Percentiles rank a stretch among this genome's conserved stretches.
phyloP scores from a whole-genome alignment of 768 basidiomycete genomes.

The Scleroderma bovista region DNA sequence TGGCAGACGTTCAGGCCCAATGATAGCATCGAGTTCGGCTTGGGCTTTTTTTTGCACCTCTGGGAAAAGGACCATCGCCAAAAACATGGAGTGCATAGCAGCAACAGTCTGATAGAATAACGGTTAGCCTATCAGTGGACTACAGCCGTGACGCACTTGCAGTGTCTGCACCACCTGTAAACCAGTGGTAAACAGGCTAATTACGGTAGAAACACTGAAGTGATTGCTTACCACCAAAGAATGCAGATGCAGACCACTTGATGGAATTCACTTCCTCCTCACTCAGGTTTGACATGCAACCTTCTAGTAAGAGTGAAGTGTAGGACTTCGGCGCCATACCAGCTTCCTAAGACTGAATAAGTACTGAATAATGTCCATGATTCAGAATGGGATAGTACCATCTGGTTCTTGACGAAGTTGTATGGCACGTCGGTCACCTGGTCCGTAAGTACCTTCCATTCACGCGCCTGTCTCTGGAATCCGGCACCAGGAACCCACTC shows the following conservation, averaged over 20 bases:
- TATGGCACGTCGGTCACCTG: conserved; percentile 7
- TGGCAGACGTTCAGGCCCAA: conserved; percentile 6
- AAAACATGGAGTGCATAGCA: conserved; percentile 3
- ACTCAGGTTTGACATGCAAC: conserved; percentile 32
- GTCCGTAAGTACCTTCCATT: conserved; percentile 28
- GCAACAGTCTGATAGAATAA: conserved; percentile 6
- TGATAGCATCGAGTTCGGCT: conserved; percentile 9
- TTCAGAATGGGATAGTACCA: not conserved
- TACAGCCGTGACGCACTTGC: not conserved
- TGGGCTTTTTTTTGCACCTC: conserved; percentile 10
- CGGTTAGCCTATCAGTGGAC: not conserved
- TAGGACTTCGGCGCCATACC: conserved; percentile 41
- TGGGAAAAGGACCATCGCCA: conserved; percentile 13
- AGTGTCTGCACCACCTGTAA: conserved; percentile 1
- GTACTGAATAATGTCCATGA: not conserved
- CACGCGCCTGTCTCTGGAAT: conserved; percentile 39
- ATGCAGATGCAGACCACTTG: conserved; percentile 33
- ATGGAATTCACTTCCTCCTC: conserved; percentile 32
- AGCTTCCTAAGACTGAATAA: conserved; percentile 34
- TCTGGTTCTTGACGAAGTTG: conserved; percentile 3
- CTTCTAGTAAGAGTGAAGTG: conserved; percentile 48
- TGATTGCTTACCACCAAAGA: not conserved
- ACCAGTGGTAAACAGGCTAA: too few species aligned
- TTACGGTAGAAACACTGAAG: too few species aligned
- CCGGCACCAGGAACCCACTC: conserved; percentile 41